Evolutionary conservation across 2,329 filamentous ascomycete genomes (phyloP).

Genomic region (Arthrobotrys sinensis): DNA sequence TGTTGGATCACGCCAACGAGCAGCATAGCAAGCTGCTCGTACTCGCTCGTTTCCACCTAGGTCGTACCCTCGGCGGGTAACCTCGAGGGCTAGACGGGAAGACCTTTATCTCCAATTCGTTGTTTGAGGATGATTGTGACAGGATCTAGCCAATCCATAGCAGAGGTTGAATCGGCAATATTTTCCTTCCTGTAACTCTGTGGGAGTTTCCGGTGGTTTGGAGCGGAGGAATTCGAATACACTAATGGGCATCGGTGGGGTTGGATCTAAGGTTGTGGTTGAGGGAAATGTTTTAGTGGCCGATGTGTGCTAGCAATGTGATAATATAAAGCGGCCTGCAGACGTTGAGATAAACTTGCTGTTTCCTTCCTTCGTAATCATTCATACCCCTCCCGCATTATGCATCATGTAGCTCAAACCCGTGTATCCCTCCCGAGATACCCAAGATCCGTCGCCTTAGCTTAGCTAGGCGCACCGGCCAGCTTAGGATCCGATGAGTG

Average conservation of each 20-base stretch:
- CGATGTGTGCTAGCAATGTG: neutral
- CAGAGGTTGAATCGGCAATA: too few relatives aligned
- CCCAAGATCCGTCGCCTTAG: neutral
- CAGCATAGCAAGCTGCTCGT: neutral
- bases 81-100: neutral
- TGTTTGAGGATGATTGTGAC: too few relatives aligned
- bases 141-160: too few relatives aligned
- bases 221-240: too few relatives aligned
- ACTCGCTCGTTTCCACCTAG: neutral
- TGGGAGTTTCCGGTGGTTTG: too few relatives aligned
- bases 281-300: neutral
- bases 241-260: neutral
- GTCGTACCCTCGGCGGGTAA: neutral
- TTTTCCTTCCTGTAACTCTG: too few relatives aligned
- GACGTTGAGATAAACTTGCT: neutral
- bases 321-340: neutral
- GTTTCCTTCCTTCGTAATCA: neutral
- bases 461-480: too few relatives aligned
- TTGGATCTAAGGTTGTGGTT: neutral
- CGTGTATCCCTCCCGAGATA: neutral
- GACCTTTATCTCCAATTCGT: slow-evolving; percentile 3
- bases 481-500: too few relatives aligned
- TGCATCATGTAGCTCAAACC: neutral
- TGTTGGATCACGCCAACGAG: neutral
- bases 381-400: neutral